Base-by-base conservation (phyloP, 1,284 basidiomycete genomes). In the Ustilago cynodontis region DNA sequence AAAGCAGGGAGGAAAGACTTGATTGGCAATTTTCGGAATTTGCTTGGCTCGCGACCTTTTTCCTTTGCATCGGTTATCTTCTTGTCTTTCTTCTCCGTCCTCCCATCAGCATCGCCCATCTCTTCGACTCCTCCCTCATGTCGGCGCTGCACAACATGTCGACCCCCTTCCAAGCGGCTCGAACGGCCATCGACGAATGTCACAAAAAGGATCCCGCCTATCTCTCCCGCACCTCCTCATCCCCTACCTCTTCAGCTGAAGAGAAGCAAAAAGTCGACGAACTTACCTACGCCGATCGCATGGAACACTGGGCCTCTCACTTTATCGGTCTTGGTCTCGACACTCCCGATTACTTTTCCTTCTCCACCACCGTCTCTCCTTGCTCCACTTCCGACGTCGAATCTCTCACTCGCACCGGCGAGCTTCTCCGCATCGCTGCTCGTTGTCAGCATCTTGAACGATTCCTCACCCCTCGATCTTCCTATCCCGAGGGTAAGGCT, bases 371-470 rank as follows among this genome's bases (percentile, higher is more conserved):
- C 3, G 69, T 74, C 13, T 70, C 59, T 1, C 70, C 70, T 0
- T 77, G 71, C 2, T 6, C 52, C 22, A 63, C 65, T 0, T 71
- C 76, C 3, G 68, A 71, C 16, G 68, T 59, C 20, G 51, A 62
- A 14, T 56, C 57, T 8, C 45, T 71, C 56, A 50, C 59, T 1
- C 54, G 54, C 2, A 73, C 70, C 1, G 20, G 33, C 41, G 75
- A 79, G 14, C 69, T 82, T 13, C 59, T 85, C 20, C 65, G 70
- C 8, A 66, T 85, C n/a, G 84, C 80, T 1, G 80, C 84, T 16
- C 64, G 84, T 7, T 85, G 82, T 50, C 84, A 85, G 57, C 84
- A 85, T 58, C 74, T 85, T 35, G 82, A 82, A 51, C 74, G 84
- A 14, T 85, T 83, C 63, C 56, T 71, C 26, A 78, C 75, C 3